A percentile compares a stretch with the other conserved stretches of the same genome.
These are phyloP conservation scores for Malania oleifera DNA, from an alignment of 164 flowering plant genomes.

Conservation along the genomic window DNA sequence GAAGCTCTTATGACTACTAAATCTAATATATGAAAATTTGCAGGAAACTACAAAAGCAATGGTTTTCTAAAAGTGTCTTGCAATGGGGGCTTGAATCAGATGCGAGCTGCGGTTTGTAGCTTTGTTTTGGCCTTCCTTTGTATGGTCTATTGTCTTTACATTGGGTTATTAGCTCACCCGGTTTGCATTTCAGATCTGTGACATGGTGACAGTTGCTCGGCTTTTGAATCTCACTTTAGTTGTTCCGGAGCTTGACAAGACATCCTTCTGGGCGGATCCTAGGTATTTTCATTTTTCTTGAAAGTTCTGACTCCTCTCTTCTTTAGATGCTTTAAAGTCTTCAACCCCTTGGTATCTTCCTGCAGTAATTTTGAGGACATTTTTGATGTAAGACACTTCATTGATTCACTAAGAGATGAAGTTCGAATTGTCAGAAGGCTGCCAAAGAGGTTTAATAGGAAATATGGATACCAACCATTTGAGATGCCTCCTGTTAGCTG, in stretches of 20 bases:
- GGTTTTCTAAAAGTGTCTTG: conserved; percentile 91
- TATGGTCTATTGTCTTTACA: not conserved
- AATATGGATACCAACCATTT: conserved; percentile 42
- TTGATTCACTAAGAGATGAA: conserved; percentile 87
- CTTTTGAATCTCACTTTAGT: conserved; percentile 84
- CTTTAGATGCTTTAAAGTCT: conserved; percentile 4
- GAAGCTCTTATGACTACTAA: no score
- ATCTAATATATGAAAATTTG: conserved; percentile 12
- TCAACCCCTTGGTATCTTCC: not conserved
- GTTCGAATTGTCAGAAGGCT: conserved; percentile 72
- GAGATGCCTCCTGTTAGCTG: conserved; percentile 96
- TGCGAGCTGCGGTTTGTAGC: conserved; percentile 91
- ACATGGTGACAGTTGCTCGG: conserved; percentile 94
- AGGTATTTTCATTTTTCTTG: conserved; percentile 42
- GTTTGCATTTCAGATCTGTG: conserved; percentile 73
- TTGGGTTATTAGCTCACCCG: conserved; percentile 4
- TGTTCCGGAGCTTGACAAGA: conserved; percentile 94
- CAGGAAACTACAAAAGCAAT: conserved; percentile 88
- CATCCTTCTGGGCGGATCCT: conserved; percentile 96
- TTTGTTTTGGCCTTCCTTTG: conserved; percentile 6
- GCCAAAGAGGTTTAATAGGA: conserved; percentile 57
- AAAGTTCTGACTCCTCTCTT: not conserved
- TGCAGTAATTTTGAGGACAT: conserved; percentile 90
- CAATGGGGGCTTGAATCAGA: conserved; percentile 98
- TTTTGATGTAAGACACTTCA: conserved; percentile 81